Conservation (phyloP, 305 asterid genomes). For the Fraxinus ornus region DNA sequence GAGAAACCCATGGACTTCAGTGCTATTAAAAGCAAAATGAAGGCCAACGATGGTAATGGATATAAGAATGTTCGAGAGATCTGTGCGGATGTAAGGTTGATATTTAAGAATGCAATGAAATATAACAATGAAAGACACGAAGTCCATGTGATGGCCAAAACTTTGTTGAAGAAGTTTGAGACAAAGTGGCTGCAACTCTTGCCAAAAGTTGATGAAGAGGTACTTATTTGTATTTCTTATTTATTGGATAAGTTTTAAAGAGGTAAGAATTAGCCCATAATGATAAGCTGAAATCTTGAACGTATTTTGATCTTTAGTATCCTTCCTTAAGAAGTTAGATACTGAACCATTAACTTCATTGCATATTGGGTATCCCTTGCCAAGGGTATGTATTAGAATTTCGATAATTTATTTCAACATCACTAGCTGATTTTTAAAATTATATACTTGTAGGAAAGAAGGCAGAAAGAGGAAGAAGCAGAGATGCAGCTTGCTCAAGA, state of each 20-base stretch:
- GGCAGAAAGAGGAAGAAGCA: slow-evolving; percentile 60
- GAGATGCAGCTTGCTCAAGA: slow-evolving; percentile 65
- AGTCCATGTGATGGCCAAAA: slow-evolving; percentile 70
- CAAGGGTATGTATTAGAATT: background rate
- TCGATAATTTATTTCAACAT: slow-evolving; percentile 12
- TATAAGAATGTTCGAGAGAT: slow-evolving; percentile 69
- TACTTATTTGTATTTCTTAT: slow-evolving; percentile 18
- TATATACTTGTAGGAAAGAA: slow-evolving; percentile 45
- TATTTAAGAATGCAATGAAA: slow-evolving; percentile 77
- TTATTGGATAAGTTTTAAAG: background rate
- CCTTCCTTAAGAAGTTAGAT: slow-evolving; percentile 1
- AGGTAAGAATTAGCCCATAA: background rate
- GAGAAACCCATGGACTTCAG: slow-evolving; percentile 84
- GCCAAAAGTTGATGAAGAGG: slow-evolving; percentile 82
- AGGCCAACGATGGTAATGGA: slow-evolving; percentile 61
- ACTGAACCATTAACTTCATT: background rate
- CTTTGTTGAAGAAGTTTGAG: slow-evolving; percentile 65
- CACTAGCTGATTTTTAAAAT: slow-evolving; percentile 18
- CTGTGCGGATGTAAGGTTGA: slow-evolving; percentile 61
- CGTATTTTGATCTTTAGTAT: slow-evolving; percentile 10
- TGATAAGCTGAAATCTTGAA: background rate
- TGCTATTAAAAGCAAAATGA: slow-evolving; percentile 69
- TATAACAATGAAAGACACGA: slow-evolving; percentile 60
- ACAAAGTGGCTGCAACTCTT: slow-evolving; percentile 70
- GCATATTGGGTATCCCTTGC: background rate